Evolutionary conservation across 352 stramenopile genomes (phyloP), one percentile per base, ranked within the genome.

Genomic region (Pythium brachiatum): DNA sequence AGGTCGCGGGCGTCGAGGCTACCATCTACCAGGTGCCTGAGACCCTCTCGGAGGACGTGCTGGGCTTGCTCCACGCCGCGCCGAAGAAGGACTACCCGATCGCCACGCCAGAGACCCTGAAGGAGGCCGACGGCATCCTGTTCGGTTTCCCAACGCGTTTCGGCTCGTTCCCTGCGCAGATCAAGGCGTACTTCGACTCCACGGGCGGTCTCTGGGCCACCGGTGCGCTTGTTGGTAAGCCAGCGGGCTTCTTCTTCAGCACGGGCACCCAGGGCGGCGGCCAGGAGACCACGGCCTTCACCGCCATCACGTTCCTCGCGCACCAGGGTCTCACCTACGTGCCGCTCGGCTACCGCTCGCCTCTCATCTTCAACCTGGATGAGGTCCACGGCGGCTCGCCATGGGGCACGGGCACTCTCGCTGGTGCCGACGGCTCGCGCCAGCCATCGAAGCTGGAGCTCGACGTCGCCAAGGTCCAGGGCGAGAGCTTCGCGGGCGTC

Each of bases 241-340:
- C 92, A 0, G 85, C 81, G 5, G 89, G 87, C 31, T 83, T 93
- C 57, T 97, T 98, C 73, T 88, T 95, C 66, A 89, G 73, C 60
- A 95, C 86, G 34, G 88, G 75, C 34, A 90, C 76, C 0, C 73
- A 81, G 32, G 85, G 76, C 53, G 89, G 90, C 21, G 92, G 92
- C 52, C 91, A 97, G 77, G 92, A 97, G 71, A 97, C 89, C 36
- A 94, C 88, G 13, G 82, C 79, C 16, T 73, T 95, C 23, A 94
- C 88, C 5, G 59, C 78, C 2, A 9, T 97, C n/a, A 89, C 89
- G 0, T 96, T 97, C 75, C 75, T 97, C 25, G 68, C 85, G 0
- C 88, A 97, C 76, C 89, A 97, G 29, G 92, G 92, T 43, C 88
- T 97, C 82, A 83, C 90, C 18, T 98, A 88, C 62, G 86, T 98